phyloP scores from a whole-genome alignment of 768 basidiomycete genomes.

The Suillus fuscotomentosus region DNA sequence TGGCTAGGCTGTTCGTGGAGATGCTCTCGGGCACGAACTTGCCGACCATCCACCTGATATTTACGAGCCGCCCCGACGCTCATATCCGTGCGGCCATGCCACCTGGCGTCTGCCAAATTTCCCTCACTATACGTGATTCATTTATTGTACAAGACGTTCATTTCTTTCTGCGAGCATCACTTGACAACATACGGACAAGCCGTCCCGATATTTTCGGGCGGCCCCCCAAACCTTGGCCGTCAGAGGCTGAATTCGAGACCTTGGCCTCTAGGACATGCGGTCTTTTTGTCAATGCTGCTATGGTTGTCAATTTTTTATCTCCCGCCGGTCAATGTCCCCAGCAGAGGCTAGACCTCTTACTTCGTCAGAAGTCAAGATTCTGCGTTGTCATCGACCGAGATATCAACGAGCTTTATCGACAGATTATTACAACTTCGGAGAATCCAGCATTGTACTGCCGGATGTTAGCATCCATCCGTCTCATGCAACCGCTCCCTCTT shows the following conservation, averaged over 20 bases:
- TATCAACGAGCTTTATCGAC: background rate
- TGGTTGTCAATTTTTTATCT: slow-evolving; percentile 14
- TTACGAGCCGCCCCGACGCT: background rate
- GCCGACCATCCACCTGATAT: background rate
- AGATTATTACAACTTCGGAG: background rate
- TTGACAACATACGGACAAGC: slow-evolving; percentile 7
- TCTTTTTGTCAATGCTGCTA: slow-evolving; percentile 16
- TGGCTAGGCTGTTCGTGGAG: slow-evolving; percentile 6
- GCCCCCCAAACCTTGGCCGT: slow-evolving; percentile 12
- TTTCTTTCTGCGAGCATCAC: slow-evolving; percentile 12
- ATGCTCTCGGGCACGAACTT: slow-evolving; percentile 8
- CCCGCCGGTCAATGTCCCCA: background rate
- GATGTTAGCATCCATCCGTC: background rate
- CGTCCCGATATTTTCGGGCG: slow-evolving; percentile 1
- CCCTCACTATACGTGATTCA: slow-evolving; percentile 7
- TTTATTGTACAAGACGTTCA: slow-evolving; percentile 12
- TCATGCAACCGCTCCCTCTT: background rate
- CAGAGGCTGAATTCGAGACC: slow-evolving; percentile 13
- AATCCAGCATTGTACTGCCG: background rate
- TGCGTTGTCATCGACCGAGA: background rate
- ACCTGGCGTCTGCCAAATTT: background rate
- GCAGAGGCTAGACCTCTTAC: background rate
- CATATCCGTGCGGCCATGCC: slow-evolving; percentile 1
- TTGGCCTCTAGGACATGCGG: slow-evolving; percentile 11
- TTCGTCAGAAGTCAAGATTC: background rate